phyloP scores from a whole-genome alignment of 179 eudicot species.

The Corrigiola litoralis region DNA sequence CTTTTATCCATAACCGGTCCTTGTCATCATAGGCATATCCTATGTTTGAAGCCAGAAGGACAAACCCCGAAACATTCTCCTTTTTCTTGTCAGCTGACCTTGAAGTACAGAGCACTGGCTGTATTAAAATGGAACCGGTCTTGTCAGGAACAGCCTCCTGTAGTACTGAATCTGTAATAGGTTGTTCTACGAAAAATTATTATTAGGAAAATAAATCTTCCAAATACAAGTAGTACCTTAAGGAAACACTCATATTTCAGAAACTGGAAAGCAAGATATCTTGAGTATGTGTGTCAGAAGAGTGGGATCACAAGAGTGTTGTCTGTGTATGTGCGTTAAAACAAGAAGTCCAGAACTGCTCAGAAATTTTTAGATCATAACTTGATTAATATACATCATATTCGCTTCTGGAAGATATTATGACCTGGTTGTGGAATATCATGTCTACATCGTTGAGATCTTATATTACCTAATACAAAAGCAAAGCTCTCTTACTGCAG shows the following conservation, averaged over 20 bases:
- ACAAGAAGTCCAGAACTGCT: background rate
- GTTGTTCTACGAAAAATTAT: background rate
- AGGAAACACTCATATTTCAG: background rate
- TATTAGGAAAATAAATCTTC: background rate
- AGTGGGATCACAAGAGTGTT: background rate
- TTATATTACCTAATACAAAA: too few species aligned
- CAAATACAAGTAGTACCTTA: background rate
- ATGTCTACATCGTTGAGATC: too few species aligned
- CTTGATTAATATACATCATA: too few species aligned
- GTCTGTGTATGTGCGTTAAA: background rate
- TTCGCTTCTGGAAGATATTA: too few species aligned
- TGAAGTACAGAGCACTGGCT: conserved; percentile 38
- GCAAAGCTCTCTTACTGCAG: too few species aligned
- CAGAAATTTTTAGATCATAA: too few species aligned
- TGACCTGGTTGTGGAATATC: too few species aligned
- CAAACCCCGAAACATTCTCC: conserved; percentile 47
- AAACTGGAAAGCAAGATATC: background rate
- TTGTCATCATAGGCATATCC: conserved; percentile 64
- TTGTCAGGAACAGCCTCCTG: conserved; percentile 69
- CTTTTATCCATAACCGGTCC: conserved; percentile 77
- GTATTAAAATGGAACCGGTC: conserved; percentile 59
- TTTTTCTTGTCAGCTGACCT: conserved; percentile 6
- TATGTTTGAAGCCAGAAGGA: conserved; percentile 67
- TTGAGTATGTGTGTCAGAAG: background rate
- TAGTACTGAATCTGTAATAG: conserved; percentile 49